These are phyloP conservation scores for Salmacisia buchloeana DNA, from an alignment of 1,284 basidiomycete genomes.

Conservation along the genomic window DNA sequence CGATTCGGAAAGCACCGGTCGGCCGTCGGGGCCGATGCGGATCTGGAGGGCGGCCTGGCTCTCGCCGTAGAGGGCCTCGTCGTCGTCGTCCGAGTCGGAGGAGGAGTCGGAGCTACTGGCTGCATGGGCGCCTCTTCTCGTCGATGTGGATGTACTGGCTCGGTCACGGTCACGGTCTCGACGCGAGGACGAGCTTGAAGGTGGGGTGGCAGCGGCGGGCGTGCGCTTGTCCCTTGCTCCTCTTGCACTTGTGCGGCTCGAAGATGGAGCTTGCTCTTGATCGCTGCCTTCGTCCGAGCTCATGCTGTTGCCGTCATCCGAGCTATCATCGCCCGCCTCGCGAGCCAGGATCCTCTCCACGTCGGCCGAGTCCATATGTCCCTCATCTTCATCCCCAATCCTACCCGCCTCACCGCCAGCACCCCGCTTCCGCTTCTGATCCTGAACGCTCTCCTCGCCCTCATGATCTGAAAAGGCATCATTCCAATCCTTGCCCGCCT, in stretches of 20 bases:
- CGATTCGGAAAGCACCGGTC: slow-evolving; percentile 1
- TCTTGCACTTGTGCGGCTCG: slow-evolving; percentile 1
- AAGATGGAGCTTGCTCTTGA: neutral
- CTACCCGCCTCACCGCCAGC: neutral
- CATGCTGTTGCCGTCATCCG: slow-evolving; percentile 8
- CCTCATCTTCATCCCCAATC: neutral
- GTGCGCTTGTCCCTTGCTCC: neutral
- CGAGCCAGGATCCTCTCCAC: neutral
- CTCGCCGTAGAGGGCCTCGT: neutral
- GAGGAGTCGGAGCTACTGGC: neutral
- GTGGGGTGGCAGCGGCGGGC: neutral
- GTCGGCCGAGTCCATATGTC: neutral
- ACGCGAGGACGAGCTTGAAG: too few species aligned
- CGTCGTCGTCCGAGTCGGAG: neutral
- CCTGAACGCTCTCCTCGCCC: neutral
- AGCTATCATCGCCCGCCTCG: neutral
- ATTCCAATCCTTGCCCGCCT: slow-evolving; percentile 12
- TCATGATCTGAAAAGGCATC: slow-evolving; percentile 6
- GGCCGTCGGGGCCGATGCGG: slow-evolving; percentile 3
- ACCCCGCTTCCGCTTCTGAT: neutral
- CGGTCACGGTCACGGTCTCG: too few species aligned
- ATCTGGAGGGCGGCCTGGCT: neutral
- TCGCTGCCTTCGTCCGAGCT: slow-evolving; percentile 2
- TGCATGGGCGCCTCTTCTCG: neutral
- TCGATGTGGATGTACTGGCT: too few species aligned